These are phyloP conservation scores for Teratosphaeria pseudoeucalypti DNA, from an alignment of 2,329 filamentous ascomycete genomes.

Conservation along the genomic window DNA sequence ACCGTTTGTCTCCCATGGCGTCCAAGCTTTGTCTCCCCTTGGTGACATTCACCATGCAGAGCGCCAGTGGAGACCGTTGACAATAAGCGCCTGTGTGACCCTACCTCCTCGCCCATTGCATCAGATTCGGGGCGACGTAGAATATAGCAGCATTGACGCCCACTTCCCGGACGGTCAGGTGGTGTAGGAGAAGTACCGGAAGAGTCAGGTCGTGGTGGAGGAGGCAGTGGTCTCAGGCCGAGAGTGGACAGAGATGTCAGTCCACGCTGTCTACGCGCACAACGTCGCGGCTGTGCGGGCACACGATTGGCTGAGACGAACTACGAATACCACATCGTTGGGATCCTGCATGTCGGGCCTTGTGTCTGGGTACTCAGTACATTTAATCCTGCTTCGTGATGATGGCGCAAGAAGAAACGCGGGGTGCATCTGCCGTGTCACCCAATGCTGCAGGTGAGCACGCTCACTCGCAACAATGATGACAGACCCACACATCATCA, in stretches of 20 bases:
- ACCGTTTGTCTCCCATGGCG: not conserved
- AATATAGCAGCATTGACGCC: not conserved
- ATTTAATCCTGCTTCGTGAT: not conserved
- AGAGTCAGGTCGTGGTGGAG: not conserved
- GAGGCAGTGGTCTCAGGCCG: not conserved
- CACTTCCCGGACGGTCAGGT: not conserved
- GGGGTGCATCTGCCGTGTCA: not conserved
- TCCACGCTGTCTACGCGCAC: not conserved
- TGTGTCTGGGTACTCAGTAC: not conserved
- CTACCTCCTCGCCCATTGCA: not conserved
- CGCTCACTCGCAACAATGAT: not conserved
- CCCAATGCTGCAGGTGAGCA: not conserved
- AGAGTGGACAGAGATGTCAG: not conserved
- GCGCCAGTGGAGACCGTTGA: too few relatives aligned
- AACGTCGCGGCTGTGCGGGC: not conserved
- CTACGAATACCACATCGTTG: not conserved
- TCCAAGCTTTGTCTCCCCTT: not conserved
- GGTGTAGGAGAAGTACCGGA: not conserved
- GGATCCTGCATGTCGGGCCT: not conserved
- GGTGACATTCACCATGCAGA: not conserved
- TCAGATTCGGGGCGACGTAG: not conserved
- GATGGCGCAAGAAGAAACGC: not conserved
- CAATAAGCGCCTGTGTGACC: too few relatives aligned
- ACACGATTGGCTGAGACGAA: not conserved
- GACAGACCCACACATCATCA: not conserved